Evolutionary conservation across 169 alveolate species (phyloP).

Genomic region (Plasmodium relictum): DNA sequence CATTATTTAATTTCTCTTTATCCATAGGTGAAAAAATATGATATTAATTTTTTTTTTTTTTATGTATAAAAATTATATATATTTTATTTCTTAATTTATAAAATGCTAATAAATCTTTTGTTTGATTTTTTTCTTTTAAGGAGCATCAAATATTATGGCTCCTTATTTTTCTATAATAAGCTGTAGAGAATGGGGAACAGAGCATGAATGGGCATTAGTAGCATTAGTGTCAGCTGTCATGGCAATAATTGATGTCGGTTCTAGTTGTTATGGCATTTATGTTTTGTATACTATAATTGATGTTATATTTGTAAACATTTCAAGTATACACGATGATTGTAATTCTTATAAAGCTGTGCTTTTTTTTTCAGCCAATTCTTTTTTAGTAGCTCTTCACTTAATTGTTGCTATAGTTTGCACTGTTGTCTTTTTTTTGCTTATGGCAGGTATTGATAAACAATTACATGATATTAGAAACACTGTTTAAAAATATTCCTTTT

Average conservation of each 20-base stretch:
- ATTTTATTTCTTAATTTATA: conserved; percentile 8
- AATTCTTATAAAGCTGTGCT: conserved; percentile 56
- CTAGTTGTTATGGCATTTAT: conserved; percentile 75
- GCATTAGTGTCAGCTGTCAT: conserved; percentile 80
- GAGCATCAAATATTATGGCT: conserved; percentile 62
- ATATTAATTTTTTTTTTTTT: conserved; percentile 38
- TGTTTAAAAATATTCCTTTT: conserved; percentile 7
- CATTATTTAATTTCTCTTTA: conserved; percentile 79
- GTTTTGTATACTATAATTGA: conserved; percentile 53
- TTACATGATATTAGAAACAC: conserved; percentile 79
- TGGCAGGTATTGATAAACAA: conserved; percentile 79
- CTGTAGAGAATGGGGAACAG: conserved; percentile 80
- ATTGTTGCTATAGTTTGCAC: conserved; percentile 79
- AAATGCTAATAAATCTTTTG: background rate
- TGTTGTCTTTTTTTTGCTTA: conserved; percentile 56
- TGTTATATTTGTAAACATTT: conserved; percentile 27
- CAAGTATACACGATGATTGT: conserved; percentile 42
- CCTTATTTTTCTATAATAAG: conserved; percentile 67
- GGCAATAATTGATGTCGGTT: conserved; percentile 80
- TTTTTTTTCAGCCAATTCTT: conserved; percentile 81
- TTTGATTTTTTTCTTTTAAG: conserved; percentile 30
- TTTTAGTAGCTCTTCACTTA: conserved; percentile 79
- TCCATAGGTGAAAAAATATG: conserved; percentile 76
- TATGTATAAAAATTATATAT: background rate
- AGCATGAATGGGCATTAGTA: conserved; percentile 82